Evolutionary conservation across 352 stramenopile species (phyloP), one percentile per base, ranked within the genome.

Genomic region (Globisporangium carolinianum): DNA sequence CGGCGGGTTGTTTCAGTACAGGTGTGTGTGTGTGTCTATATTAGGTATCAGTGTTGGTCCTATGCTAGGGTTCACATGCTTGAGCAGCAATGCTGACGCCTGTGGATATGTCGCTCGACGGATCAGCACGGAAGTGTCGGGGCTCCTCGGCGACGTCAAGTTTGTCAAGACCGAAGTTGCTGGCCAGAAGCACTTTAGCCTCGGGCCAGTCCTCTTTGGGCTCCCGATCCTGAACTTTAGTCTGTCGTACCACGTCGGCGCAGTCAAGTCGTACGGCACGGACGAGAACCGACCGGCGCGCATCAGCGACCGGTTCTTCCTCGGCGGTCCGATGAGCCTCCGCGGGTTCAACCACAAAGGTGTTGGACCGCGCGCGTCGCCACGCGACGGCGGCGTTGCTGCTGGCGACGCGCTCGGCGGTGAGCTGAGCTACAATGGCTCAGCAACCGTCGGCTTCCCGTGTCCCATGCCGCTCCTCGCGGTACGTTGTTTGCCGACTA

Each of bases 321-420:
- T 97, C 35, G 90, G 90, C 7, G 90, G 90, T 0, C 87, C 89
- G 2, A 86, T 96, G 72, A 94, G 60, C 39, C 73, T 97, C 51
- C 86, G 90, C 46, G 90, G 90, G 15, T 97, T 97, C 61, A 89
- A 96, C 63, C 75, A 96, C 71, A 93, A 95, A 70, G 90, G 90
- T 15, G 81, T 95, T 17, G 90, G 90, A 37, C 87, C 87, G 49
- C 85, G 89, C 8, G 87, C 90, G 12, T 91, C 87, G 9, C 85
- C 87, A 32, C 78, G 87, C 52, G 87, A 96, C 55, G 89, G 89
- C 14, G 90, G 89, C n/a, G 79, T 87, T 47, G 69, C 72, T 14
- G 75, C 74, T 11, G 90, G 90, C 35, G 90, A 97, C 64, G 67
- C 90, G 6, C 77, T 97, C 2, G 90, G 90, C 49, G 88, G 89